A percentile compares a stretch with the other conserved stretches of the same genome.
These are phyloP conservation scores for Didymella arachidicola DNA, from an alignment of 2,329 filamentous ascomycete species.

Conservation along the genomic window DNA sequence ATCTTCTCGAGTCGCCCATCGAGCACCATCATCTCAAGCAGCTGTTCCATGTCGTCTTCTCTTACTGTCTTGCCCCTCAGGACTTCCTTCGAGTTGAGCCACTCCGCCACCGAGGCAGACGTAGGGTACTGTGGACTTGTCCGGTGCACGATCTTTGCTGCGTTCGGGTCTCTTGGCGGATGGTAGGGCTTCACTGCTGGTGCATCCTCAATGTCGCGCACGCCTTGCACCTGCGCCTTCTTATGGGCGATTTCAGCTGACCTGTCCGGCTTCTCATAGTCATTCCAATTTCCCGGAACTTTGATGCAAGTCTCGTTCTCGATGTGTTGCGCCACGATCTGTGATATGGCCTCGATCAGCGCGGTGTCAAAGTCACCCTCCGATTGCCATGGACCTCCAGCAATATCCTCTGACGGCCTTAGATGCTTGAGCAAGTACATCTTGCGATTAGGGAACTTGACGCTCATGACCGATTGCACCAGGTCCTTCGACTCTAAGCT, in stretches of 20 bases:
- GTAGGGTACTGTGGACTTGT: conserved; percentile 83
- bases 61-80: conserved; percentile 70
- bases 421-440: conserved; percentile 94
- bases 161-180: conserved; percentile 33
- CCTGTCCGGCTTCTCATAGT: conserved; percentile 50
- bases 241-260: conserved; percentile 45
- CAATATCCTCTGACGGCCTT: conserved; percentile 85
- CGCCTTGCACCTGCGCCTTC: conserved; percentile 46
- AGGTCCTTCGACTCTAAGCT: conserved; percentile 81
- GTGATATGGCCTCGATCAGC: conserved; percentile 80
- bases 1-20: conserved; percentile 81
- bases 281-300: conserved; percentile 54
- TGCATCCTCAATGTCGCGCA: conserved; percentile 47
- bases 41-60: conserved; percentile 80
- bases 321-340: conserved; percentile 76
- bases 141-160: conserved; percentile 56
- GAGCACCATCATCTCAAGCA: conserved; percentile 87
- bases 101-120: conserved; percentile 75
- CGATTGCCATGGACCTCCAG: conserved; percentile 93
- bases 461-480: conserved; percentile 89
- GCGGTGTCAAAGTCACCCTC: conserved; percentile 88
- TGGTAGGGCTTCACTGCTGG: conserved; percentile 36
- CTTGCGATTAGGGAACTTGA: conserved; percentile 88
- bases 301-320: conserved; percentile 75
- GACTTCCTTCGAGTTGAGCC: conserved; percentile 73